Base-by-base conservation (phyloP, 371 early-diverging fungal species). In the Polyrhizophydium stewartii region DNA sequence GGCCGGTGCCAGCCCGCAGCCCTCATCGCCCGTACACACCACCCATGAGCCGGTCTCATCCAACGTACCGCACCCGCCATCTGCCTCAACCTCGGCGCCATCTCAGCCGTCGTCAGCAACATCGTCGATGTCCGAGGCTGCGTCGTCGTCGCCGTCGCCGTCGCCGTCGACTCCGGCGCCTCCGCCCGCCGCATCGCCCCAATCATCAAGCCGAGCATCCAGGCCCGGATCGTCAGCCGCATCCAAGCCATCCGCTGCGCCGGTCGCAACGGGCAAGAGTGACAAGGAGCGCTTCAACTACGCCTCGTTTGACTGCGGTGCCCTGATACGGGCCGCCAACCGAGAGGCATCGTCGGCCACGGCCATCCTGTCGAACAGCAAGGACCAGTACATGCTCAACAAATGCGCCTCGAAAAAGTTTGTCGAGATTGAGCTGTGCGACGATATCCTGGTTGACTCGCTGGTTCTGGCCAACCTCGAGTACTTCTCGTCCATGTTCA, bases 321-420 rank as follows among this genome's bases (percentile, higher is more conserved):
- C 97, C 3, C 85, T 89, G 28, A 88, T 96, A 2, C 76, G 92
- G 30, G 79, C 84, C 19, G 79, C 90, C 10, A 97, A 94, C 74
- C 85, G 84, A 33, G 93, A 88, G 53, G 91, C 95, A 10, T 88
- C 88, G 40, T 86, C 89, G 17, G 78, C 91, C 19, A 86, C 85
- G 2, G 78, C 92, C 0, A 94, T 98, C 47, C 73, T 98, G 27
- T 85, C 85, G 64, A 88, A 92, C 50, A 89, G 84, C 71, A 94
- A 94, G 62, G 97, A 97, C 74, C 74, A 85, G 59, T 98, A 98
- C 74, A 87, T 98, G 90, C 79, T 96, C 28, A 95, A 92, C 77
- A 79, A 84, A 64, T 98, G 98, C 73, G 22, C 60, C 28, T 60
- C 69, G 69, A 81, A 66, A 31, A 92, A 92, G 65, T 93, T 85